A percentile compares a stretch with the other conserved stretches of the same genome.
phyloP scores from a whole-genome alignment of 768 basidiomycete species.

The Melanogaster broomeanus region DNA sequence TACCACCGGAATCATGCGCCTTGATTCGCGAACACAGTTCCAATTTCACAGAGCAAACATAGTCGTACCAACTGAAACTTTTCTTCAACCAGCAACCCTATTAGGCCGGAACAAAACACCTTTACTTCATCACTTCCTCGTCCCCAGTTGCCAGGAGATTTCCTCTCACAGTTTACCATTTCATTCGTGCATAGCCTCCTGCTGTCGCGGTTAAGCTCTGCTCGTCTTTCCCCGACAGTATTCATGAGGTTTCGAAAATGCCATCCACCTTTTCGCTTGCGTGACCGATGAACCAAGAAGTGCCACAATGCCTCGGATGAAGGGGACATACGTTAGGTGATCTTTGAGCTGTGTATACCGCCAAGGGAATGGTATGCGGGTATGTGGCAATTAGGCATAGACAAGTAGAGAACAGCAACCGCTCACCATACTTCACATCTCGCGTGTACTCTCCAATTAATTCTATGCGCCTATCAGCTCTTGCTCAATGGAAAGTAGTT shows the following conservation, averaged over 20 bases:
- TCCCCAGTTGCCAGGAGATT: constrained; percentile 21
- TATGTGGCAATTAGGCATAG: background rate
- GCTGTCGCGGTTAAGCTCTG: constrained; percentile 18
- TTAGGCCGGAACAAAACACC: no score
- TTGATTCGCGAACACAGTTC: no score
- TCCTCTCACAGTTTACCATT: constrained; percentile 21
- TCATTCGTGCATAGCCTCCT: constrained; percentile 14
- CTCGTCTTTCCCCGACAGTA: constrained; percentile 21
- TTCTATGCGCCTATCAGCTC: constrained; percentile 15
- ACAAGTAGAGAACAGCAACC: background rate
- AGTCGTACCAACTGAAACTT: no score
- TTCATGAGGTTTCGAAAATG: constrained; percentile 20
- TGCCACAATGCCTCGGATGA: background rate
- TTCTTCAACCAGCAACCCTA: no score
- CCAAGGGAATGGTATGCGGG: background rate
- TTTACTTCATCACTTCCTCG: constrained; percentile 8
- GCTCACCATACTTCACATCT: constrained; percentile 23
- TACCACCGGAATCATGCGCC: no score
- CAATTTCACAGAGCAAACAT: no score
- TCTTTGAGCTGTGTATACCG: constrained; percentile 26
- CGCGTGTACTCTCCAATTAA: constrained; percentile 16
- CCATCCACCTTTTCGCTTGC: constrained; percentile 23
- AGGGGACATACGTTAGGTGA: constrained; percentile 22
- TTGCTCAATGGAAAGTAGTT: background rate
- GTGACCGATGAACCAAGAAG: constrained; percentile 6